Evolutionary conservation across 768 basidiomycete species (phyloP), one percentile per base, ranked within the genome.

Genomic region (Amanita exitialis): DNA sequence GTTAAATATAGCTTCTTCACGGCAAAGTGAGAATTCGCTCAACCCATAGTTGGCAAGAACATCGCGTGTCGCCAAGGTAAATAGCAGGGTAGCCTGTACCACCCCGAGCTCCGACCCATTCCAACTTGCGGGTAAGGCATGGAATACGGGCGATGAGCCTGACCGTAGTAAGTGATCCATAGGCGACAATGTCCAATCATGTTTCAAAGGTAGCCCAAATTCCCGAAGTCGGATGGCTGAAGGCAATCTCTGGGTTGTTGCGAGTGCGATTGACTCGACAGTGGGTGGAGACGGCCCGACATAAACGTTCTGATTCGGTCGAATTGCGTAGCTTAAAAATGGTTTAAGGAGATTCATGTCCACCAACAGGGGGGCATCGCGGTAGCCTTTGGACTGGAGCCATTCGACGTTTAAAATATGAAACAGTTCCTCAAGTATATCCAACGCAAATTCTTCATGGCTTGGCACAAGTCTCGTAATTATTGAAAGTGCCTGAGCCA

Each of bases 131-230:
- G 91, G 88, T 1, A 88, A 73, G 18, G 72, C 57, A 32, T 76
- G 73, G 67, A 95, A 86, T 0, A 90, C 84, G 0, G 75, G 77
- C 0, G 83, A 79, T 20, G 66, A 70, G 0, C 81, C 83, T 0
- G 92, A 94, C 8, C 82, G 81, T 7, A 97, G 69, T 6, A 97
- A 77, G 56, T 92, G 83, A 57, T 90, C 77, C 4, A 96, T 62
- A 0, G 91, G 80, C 0, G 71, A 64, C 38, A 86, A 70, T 4
- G 77, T 62, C 87, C 91, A 95, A 60, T 89, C 84, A 6, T 66
- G 66, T 1, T 66, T 49, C 16, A 78, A 66, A 23, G 78, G 80
- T 44, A 80, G 71, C 0, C 72, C 75, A 44, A 66, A 63, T 6
- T 59, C 63, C 9, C 57, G 52, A 9, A 63, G 55, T 8, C 55